Evolutionary conservation across 768 basidiomycete genomes (phyloP), one percentile per base, ranked within the genome.

Genomic region (Inosperma sp.): DNA sequence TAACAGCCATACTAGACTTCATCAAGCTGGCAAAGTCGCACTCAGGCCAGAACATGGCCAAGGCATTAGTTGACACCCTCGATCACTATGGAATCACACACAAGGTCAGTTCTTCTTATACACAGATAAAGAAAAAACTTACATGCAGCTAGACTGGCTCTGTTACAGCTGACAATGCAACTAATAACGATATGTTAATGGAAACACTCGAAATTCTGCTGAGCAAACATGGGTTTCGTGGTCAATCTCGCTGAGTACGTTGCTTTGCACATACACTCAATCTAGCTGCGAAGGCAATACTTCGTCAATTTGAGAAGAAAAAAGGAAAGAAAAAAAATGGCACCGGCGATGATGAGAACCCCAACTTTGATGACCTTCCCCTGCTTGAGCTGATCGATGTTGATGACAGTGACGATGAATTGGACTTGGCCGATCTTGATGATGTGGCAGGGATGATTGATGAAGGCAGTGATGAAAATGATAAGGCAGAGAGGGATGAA

Each of bases 11-110:
- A 23, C 39, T 40, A 9, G 39, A 40, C 22, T 30, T 46, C 26
- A 34, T 47, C 33, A 30, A 46, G 45, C 45, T 33, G 33, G 7
- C 30, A 14, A 46, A 46, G 30, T 46, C 45, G 6, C 45, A 46
- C 45, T 46, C 45, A 6, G 45, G 30, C 29, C 45, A 17, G 39
- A 40, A 40, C 39, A 40, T 40, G 39, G 39, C 39, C 3, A 16
- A 17, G 16, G 39, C 39, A 40, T 40, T 40, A 12, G 22, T 17
- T 9, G 39, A 40, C 12, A 40, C 22, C 10, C 39, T 40, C 30
- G n/a, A 31, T 31, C 30, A n/a, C n/a, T 31, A 31, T 31, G 30
- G 37, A 21, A 21, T 39, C 25, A 23, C 39, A 41, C 6, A 41
- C 26, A 41, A 41, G 39, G 39, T 41, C 6, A 7, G 39, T 41